Evolutionary conservation across 768 basidiomycete genomes (phyloP), one percentile per base, ranked within the genome.

Genomic region (Lactarius trivialis): DNA sequence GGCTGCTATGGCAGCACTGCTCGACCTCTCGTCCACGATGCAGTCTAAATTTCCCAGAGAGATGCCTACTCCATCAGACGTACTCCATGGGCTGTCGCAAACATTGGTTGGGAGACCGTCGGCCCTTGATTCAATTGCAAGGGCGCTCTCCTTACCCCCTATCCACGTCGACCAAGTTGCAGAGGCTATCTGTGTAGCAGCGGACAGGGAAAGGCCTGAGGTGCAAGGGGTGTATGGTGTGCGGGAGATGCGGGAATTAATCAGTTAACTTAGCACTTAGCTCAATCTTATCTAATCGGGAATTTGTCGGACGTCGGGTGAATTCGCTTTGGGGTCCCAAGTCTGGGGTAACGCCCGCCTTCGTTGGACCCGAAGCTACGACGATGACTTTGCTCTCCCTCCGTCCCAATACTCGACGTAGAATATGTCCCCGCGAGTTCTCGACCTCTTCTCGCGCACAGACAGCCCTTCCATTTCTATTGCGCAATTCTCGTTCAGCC

Each of bases 141-240:
- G 89, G 64, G 85, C 89, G 19, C 74, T 98, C 55, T 80, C 82
- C n/a, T 86, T 88, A 58, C 92, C 89, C 33, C 95, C 97, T 2
- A 84, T 98, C 48, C 96, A 98, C 70, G 93, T 98, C 24, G 97
- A 99, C 68, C 92, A 94, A 65, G 93, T 98, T 50, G 97, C 89
- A 3, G 84, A 87, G 68, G 91, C 93, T 0, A 81, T 93, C 7
- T 85, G 88, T 62, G 78, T 85, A 21, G 80, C 82, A 37, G 76
- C 86, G 60, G 81, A 85, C 68, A 74, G 75, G 39, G 69, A 70
- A 53, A 76, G 75, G 11, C 15, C 57, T 34, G 78, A 79, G 48
- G 75, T 92, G 52, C 71, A 70, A 56, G 91, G 90, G 48, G 82
- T 86, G 24, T 76, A 93, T 32, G 86, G 81, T 11, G 90, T 93